Evolutionary conservation across 768 basidiomycete species (phyloP).

Genomic region (Tricholoma sp.): DNA sequence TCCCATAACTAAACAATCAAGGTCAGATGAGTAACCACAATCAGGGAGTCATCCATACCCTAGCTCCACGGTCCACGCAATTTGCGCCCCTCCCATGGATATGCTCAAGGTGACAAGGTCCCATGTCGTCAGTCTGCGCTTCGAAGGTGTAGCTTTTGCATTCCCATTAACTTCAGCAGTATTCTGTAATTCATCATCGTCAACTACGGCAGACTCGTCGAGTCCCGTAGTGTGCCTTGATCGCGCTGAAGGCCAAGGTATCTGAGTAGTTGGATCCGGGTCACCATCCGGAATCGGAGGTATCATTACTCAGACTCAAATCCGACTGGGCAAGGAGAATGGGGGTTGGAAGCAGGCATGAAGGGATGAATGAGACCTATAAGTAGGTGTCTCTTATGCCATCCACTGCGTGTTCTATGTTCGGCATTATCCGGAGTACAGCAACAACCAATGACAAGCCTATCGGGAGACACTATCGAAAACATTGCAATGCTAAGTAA

Average conservation of each 20-base stretch:
- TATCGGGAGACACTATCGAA: too few species aligned
- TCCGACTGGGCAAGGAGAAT: constrained; percentile 6
- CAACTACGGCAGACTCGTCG: constrained; percentile 2
- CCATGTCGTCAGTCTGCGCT: constrained; percentile 50
- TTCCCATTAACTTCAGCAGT: constrained; percentile 13
- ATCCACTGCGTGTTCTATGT: constrained; percentile 5
- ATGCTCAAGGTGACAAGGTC: constrained; percentile 78
- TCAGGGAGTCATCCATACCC: constrained; percentile 54
- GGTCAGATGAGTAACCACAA: constrained; percentile 3
- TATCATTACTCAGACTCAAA: constrained; percentile 40
- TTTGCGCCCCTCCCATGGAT: constrained; percentile 92
- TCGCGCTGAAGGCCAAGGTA: constrained; percentile 62
- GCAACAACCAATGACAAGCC: too few species aligned
- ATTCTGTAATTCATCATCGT: constrained; percentile 10
- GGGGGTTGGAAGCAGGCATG: constrained; percentile 19
- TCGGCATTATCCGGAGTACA: constrained; percentile 20
- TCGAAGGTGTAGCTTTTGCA: constrained; percentile 22
- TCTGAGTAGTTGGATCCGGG: constrained; percentile 71
- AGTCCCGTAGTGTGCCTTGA: constrained; percentile 18
- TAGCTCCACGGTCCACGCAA: constrained; percentile 94
- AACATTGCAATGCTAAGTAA: too few species aligned
- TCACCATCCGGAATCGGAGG: constrained; percentile 58
- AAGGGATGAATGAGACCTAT: constrained; percentile 6
- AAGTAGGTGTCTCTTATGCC: constrained; percentile 7
- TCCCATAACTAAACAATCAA: constrained; percentile 69